phyloP scores from a whole-genome alignment of 192 early-diverging fungal species.

The Haplosporangium gracile region DNA sequence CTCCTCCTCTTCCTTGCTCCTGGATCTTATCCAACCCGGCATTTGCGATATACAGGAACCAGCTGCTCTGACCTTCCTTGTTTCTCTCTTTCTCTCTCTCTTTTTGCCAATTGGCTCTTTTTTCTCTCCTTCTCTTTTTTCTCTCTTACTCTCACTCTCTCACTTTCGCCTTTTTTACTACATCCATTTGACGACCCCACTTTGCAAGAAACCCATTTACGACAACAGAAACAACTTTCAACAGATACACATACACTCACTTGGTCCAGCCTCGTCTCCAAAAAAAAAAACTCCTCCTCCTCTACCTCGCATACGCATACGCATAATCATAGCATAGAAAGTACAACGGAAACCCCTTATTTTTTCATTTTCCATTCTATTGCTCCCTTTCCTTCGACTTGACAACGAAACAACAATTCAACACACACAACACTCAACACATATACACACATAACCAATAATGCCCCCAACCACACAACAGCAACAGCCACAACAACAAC shows the following conservation, averaged over 20 bases:
- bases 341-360: not conserved
- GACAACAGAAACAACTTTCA: too few species aligned
- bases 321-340: not conserved
- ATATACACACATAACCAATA: not conserved
- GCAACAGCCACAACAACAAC: not conserved
- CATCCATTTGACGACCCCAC: not conserved
- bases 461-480: not conserved
- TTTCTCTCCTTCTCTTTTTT: not conserved
- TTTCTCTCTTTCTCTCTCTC: not conserved
- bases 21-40: not conserved
- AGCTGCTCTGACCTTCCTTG: not conserved
- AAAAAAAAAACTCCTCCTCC: not conserved
- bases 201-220: not conserved
- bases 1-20: not conserved
- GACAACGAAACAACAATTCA: not conserved
- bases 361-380: not conserved
- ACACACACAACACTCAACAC: too few species aligned
- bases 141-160: not conserved
- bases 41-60: not conserved
- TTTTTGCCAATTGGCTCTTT: not conserved
- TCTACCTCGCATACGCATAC: conserved; percentile 4
- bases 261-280: not conserved
- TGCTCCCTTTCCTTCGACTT: not conserved
- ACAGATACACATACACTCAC: not conserved
- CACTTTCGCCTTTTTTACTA: not conserved